Evolutionary conservation across 2,329 filamentous ascomycete species (phyloP), one percentile per base, ranked within the genome.

Genomic region (Septoria linicola): DNA sequence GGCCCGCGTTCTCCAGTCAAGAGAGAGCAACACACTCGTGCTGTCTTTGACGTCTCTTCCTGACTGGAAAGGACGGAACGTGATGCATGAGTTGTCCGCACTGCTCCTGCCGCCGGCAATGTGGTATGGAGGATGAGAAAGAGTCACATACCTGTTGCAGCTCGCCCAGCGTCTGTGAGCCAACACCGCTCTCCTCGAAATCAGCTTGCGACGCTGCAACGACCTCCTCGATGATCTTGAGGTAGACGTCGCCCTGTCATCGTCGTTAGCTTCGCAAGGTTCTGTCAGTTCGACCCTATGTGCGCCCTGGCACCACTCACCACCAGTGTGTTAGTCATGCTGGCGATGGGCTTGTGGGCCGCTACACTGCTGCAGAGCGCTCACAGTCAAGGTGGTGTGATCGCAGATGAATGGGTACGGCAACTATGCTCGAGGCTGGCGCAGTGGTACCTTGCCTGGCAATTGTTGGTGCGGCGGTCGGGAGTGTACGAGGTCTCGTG

Each of bases 111-210:
- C 42, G 37, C 19, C 35, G 20, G 6, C 8, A 19, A 21, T 14
- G 16, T 31, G 13, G 35, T 32, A 34, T 35, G 36, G 44, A 42
- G 4, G 30, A 42, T 7, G 23, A 35, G 37, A 40, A 49, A 19
- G 25, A 17, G 51, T 51, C 51, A 65, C 61, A 80, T 78, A 97
- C 92, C 83, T 85, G 80, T 72, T 85, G 85, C 78, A 99, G 77
- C 70, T 96, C 89, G 61, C 92, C 83, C 65, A 99, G 76, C 44
- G 92, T 92, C 63, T 82, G 78, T 70, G 92, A 87, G 64, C 95
- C 89, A 59, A 97, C 87, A 64, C 93, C 93, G 63, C 87, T 89
- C 74, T 99, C 93, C 72, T 99, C 93, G 70, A 99, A 97, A 73
- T 97, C 93, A 67, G 92, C 88, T 67, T 88, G 82, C 66, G 92